These are phyloP conservation scores for Macadamia integrifolia DNA, from an alignment of 164 flowering plant genomes.

Conservation along the genomic window DNA sequence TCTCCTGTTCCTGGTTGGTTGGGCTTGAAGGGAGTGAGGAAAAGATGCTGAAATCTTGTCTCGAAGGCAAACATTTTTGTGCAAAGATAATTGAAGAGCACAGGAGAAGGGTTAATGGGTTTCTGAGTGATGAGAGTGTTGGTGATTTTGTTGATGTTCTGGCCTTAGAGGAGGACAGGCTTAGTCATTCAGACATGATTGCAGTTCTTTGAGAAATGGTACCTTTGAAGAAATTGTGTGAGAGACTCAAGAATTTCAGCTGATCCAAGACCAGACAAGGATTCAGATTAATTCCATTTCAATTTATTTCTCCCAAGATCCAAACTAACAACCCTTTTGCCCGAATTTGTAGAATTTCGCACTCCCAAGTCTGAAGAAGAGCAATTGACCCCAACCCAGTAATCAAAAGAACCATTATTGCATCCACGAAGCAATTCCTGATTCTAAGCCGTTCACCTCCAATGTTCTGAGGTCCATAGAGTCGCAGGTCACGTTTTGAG, in stretches of 20 bases:
- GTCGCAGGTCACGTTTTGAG: slow-evolving; percentile 16
- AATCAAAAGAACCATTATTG: slow-evolving; percentile 19
- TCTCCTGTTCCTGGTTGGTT: slow-evolving; percentile 31
- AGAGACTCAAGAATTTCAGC: slow-evolving; percentile 21
- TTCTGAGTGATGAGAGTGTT: slow-evolving; percentile 2
- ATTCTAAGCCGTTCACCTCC: slow-evolving; percentile 21
- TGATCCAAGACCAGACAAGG: slow-evolving; percentile 22
- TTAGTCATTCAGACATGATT: slow-evolving; percentile 69
- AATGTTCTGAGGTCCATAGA: slow-evolving; percentile 34
- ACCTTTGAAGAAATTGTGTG: slow-evolving; percentile 19
- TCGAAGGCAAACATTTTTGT: slow-evolving; percentile 32
- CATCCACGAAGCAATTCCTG: slow-evolving; percentile 29
- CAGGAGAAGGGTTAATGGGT: slow-evolving; percentile 7
- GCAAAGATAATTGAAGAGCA: slow-evolving; percentile 36
- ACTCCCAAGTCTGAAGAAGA: slow-evolving; percentile 1
- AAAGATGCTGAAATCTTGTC: slow-evolving; percentile 21
- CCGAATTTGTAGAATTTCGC: too few species aligned
- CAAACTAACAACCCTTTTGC: slow-evolving; percentile 12
- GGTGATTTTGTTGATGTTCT: slow-evolving; percentile 28
- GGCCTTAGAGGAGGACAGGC: slow-evolving; percentile 37
- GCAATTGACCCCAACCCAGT: slow-evolving; percentile 25
- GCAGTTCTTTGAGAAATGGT: slow-evolving; percentile 72
- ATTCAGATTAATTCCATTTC: slow-evolving; percentile 14
- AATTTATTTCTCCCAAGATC: slow-evolving; percentile 17
- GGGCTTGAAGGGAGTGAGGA: slow-evolving; percentile 36